These are phyloP conservation scores for Fusarium chaquense DNA, from an alignment of 2,329 filamentous ascomycete genomes.

Conservation along the genomic window DNA sequence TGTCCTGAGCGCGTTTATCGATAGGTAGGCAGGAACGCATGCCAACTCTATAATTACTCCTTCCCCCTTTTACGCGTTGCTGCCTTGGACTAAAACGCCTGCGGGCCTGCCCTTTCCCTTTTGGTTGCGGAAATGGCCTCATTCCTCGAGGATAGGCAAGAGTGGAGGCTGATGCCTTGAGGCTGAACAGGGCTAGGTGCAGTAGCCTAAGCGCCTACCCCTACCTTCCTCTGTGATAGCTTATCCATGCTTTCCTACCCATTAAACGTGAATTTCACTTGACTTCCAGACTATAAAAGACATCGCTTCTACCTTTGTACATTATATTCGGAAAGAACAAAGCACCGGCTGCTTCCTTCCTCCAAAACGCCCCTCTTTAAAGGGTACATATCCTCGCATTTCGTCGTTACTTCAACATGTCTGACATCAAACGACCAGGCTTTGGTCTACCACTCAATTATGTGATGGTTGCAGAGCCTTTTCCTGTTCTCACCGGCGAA, in stretches of 20 bases:
- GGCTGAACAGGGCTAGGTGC: not conserved
- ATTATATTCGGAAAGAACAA: no score
- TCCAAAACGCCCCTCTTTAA: not conserved
- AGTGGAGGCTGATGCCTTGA: not conserved
- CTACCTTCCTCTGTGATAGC: not conserved
- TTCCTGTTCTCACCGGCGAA: constrained; percentile 40
- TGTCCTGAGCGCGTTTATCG: not conserved
- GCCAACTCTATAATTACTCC: not conserved
- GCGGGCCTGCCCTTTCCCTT: not conserved
- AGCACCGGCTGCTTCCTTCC: not conserved
- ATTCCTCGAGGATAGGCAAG: not conserved
- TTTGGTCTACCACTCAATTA: constrained; percentile 44
- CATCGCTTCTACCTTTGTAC: not conserved
- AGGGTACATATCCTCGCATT: not conserved
- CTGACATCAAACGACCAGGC: constrained; percentile 40
- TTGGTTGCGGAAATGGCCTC: not conserved
- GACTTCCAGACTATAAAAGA: not conserved
- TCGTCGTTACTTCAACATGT: constrained; percentile 16
- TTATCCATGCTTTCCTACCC: no score
- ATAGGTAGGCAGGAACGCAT: not conserved
- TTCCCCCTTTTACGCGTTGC: not conserved
- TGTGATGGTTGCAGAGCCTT: constrained; percentile 14
- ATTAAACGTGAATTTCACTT: not conserved
- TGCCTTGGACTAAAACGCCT: not conserved
- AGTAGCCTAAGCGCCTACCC: not conserved